Evolutionary conservation across 345 rosid genomes (phyloP).

Genomic region (Combretum micranthum): DNA sequence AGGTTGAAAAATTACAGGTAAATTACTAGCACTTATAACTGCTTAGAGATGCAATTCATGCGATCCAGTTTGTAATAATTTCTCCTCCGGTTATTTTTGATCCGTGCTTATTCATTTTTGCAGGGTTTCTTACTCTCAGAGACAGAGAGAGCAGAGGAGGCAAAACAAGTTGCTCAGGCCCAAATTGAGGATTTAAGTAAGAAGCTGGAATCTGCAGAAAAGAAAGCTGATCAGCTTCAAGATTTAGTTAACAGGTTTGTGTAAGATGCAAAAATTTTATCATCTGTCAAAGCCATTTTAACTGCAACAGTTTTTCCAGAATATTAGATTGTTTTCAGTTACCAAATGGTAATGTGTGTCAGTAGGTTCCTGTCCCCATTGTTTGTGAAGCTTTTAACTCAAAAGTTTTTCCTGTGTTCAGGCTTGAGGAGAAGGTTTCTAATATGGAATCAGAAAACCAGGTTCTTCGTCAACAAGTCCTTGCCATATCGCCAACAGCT

Average conservation of each 20-base stretch:
- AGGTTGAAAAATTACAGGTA: slow-evolving; percentile 77
- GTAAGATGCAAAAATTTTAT: slow-evolving; percentile 3
- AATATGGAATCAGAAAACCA: slow-evolving; percentile 90
- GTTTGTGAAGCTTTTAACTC: not conserved
- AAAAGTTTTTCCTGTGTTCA: slow-evolving; percentile 14
- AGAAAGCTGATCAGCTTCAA: slow-evolving; percentile 65
- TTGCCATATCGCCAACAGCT: slow-evolving; percentile 72
- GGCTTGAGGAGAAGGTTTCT: slow-evolving; percentile 69
- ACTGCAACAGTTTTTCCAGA: too few relatives aligned
- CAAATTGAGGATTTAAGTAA: slow-evolving; percentile 49
- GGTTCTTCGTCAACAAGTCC: slow-evolving; percentile 83
- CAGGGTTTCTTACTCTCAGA: slow-evolving; percentile 55
- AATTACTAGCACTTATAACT: not conserved
- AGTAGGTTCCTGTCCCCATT: too few relatives aligned
- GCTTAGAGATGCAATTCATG: not conserved
- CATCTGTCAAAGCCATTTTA: not conserved
- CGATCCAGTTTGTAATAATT: not conserved
- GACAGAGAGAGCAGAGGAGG: slow-evolving; percentile 53
- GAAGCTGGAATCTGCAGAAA: slow-evolving; percentile 65
- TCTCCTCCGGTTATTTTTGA: not conserved
- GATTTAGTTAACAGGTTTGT: slow-evolving; percentile 83
- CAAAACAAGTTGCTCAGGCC: slow-evolving; percentile 49
- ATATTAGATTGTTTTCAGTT: too few relatives aligned
- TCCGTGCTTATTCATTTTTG: slow-evolving; percentile 6
- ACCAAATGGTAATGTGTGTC: too few relatives aligned